A percentile compares a stretch with the other conserved stretches of the same genome.
Evolutionary conservation across 2,329 filamentous ascomycete genomes (phyloP).

Genomic region (Metarhizium humberi): DNA sequence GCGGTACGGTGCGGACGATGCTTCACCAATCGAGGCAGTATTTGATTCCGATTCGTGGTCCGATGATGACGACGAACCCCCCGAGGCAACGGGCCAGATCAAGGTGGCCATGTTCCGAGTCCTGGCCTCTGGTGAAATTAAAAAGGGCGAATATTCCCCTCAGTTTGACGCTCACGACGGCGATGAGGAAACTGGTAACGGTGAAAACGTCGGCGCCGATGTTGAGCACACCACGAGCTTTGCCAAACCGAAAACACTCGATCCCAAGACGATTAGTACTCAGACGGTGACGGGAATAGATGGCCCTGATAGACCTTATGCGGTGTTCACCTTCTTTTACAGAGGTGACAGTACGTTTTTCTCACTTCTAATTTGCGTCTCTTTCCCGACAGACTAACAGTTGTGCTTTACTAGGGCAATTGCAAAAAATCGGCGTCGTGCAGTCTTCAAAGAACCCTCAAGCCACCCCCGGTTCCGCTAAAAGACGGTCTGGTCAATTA

Average conservation of each 20-base stretch:
- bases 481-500: slow-evolving; percentile 72
- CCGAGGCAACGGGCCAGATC: slow-evolving; percentile 93
- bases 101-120: slow-evolving; percentile 96
- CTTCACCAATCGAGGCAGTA: slow-evolving; percentile 62
- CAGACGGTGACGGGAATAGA: slow-evolving; percentile 99
- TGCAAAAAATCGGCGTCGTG: slow-evolving; percentile 92
- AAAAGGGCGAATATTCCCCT: slow-evolving; percentile 94
- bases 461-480: slow-evolving; percentile 50
- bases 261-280: slow-evolving; percentile 95
- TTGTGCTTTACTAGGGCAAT: slow-evolving; percentile 56
- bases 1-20: slow-evolving; percentile 70
- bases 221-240: slow-evolving; percentile 97
- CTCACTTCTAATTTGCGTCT: neutral
- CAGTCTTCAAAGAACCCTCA: slow-evolving; percentile 56
- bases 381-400: neutral
- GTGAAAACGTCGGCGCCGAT: slow-evolving; percentile 62
- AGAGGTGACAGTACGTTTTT: slow-evolving; percentile 74
- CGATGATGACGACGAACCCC: slow-evolving; percentile 76
- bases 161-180: slow-evolving; percentile 97
- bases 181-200: slow-evolving; percentile 58
- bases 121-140: slow-evolving; percentile 90
- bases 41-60: slow-evolving; percentile 66
- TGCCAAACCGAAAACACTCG: slow-evolving; percentile 89
- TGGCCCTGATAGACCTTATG: slow-evolving; percentile 90
- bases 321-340: slow-evolving; percentile 96